Conservation (phyloP, 1,284 basidiomycete species). For the Somion occarium region DNA sequence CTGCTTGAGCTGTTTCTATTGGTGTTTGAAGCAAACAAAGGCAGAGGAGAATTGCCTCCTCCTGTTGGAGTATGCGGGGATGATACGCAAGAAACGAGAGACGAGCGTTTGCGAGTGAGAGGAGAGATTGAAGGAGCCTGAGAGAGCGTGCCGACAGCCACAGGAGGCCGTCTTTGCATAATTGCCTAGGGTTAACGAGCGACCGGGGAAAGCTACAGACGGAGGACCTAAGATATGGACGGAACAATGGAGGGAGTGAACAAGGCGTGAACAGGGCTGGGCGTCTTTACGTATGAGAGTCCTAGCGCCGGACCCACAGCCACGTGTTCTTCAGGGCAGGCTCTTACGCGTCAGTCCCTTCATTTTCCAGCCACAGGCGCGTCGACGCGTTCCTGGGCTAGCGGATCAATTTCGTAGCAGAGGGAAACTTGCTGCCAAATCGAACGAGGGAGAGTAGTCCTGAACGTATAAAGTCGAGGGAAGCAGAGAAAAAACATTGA, state of each 20-base stretch:
- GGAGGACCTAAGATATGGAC: conserved; percentile 24
- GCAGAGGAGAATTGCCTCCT: conserved; percentile 30
- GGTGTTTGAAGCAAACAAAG: conserved; percentile 37
- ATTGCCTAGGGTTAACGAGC: conserved; percentile 27
- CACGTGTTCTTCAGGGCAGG: conserved; percentile 29
- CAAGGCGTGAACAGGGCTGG: conserved; percentile 18
- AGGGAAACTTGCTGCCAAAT: no score
- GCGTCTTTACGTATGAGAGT: no score
- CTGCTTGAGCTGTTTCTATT: conserved; percentile 74
- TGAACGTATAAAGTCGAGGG: no score
- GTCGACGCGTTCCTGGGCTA: neutral
- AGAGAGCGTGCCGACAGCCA: conserved; percentile 30
- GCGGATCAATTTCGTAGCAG: neutral
- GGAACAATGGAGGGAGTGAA: conserved; percentile 23
- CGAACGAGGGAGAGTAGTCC: no score
- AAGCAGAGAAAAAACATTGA: no score
- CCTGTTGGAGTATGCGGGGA: conserved; percentile 35
- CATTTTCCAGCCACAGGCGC: conserved; percentile 4
- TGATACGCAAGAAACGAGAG: conserved; percentile 26
- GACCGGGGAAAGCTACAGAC: conserved; percentile 20
- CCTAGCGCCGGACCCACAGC: no score
- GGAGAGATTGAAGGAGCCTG: conserved; percentile 32
- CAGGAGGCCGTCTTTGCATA: conserved; percentile 30
- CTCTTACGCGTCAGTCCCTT: conserved; percentile 16
- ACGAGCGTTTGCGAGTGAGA: conserved; percentile 27